Conservation (phyloP, 2,329 filamentous ascomycete species). For the Thelonectria discophora region DNA sequence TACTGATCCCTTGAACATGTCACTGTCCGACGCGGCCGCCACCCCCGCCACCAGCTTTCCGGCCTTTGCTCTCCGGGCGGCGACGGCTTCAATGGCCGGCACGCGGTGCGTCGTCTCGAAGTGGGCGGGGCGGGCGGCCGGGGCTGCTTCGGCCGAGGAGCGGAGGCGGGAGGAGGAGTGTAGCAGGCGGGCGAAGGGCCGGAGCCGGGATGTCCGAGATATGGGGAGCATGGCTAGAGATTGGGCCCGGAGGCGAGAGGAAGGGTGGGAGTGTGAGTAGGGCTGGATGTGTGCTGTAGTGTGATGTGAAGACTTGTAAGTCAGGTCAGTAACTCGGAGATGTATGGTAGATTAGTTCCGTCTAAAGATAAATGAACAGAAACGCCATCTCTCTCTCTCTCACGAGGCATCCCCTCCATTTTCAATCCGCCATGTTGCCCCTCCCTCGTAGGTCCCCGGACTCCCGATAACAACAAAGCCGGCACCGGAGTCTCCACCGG, state of each 20-base stretch:
- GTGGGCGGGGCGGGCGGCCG: constrained; percentile 36
- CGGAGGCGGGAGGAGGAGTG: constrained; percentile 29
- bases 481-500: constrained; percentile 38
- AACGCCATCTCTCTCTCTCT: background rate
- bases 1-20: constrained; percentile 83
- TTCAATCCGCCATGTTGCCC: background rate
- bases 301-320: too few relatives aligned
- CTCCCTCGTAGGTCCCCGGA: background rate
- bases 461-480: constrained; percentile 31
- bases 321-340: too few relatives aligned
- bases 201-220: constrained; percentile 34
- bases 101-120: constrained; percentile 36
- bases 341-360: too few relatives aligned
- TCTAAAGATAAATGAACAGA: background rate
- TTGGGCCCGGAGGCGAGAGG: background rate
- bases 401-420: background rate
- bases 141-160: constrained; percentile 39
- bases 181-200: constrained; percentile 28
- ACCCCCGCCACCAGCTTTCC: constrained; percentile 77
- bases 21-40: constrained; percentile 79
- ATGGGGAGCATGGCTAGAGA: constrained; percentile 28
- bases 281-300: background rate
- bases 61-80: constrained; percentile 67
- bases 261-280: background rate
- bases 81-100: constrained; percentile 44